Conservation (phyloP, 768 basidiomycete genomes). For the Leccinum arenicola region DNA sequence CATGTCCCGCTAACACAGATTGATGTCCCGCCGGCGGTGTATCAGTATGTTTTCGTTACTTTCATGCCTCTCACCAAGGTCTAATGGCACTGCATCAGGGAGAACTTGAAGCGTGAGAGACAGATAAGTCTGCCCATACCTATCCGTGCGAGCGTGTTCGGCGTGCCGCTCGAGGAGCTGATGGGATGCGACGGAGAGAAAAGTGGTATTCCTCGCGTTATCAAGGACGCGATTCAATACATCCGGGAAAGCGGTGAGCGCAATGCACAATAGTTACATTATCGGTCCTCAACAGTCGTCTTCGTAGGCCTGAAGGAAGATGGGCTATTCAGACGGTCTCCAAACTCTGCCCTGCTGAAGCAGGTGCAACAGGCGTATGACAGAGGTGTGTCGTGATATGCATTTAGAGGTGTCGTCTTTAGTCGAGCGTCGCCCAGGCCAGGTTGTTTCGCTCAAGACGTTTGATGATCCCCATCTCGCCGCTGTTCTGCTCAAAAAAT, state of each 20-base stretch:
- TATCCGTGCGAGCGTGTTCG: slow-evolving; percentile 64
- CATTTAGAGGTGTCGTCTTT: neutral
- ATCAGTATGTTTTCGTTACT: slow-evolving; percentile 55
- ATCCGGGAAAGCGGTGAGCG: slow-evolving; percentile 54
- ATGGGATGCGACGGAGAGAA: slow-evolving; percentile 87
- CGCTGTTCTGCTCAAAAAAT: slow-evolving; percentile 85
- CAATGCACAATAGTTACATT: neutral
- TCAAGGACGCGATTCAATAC: slow-evolving; percentile 72
- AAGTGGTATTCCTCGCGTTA: slow-evolving; percentile 75
- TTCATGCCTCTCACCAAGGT: neutral
- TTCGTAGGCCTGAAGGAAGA: slow-evolving; percentile 58
- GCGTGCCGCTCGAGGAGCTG: slow-evolving; percentile 75
- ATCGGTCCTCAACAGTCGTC: neutral
- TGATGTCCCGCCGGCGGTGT: slow-evolving; percentile 78
- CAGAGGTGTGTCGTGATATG: slow-evolving; percentile 45
- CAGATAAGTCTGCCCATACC: slow-evolving; percentile 66
- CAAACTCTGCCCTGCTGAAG: slow-evolving; percentile 62
- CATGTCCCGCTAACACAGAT: slow-evolving; percentile 85
- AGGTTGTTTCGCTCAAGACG: slow-evolving; percentile 73
- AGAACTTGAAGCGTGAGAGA: slow-evolving; percentile 73
- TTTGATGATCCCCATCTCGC: slow-evolving; percentile 79
- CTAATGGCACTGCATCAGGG: slow-evolving; percentile 42
- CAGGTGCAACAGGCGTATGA: slow-evolving; percentile 85
- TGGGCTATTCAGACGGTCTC: slow-evolving; percentile 82
- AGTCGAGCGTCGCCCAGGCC: slow-evolving; percentile 41